Conservation (phyloP, 371 early-diverging fungal species). For the Nematocida homosporus region DNA sequence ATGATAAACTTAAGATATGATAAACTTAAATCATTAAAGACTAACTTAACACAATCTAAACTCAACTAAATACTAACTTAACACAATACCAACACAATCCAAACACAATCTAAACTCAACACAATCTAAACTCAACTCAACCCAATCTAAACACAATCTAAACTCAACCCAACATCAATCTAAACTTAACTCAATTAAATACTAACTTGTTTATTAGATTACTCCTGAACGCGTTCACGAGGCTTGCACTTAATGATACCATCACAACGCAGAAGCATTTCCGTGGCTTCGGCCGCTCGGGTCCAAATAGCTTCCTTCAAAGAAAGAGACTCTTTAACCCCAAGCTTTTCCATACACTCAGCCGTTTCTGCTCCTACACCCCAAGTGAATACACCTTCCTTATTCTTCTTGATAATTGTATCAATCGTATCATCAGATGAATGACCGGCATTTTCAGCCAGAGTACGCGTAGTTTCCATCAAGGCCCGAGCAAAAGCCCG, state of each 20-base stretch:
- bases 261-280: conserved; percentile 96
- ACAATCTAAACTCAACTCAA: too few species aligned
- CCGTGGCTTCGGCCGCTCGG: conserved; percentile 92
- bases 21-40: too few species aligned
- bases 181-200: too few species aligned
- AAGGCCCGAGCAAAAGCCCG: conserved; percentile 89
- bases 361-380: conserved; percentile 74
- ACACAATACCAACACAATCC: too few species aligned
- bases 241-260: conserved; percentile 92
- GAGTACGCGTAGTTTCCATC: conserved; percentile 86
- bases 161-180: too few species aligned
- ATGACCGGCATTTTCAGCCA: conserved; percentile 96
- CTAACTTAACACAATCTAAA: not conserved
- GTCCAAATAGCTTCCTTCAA: conserved; percentile 90
- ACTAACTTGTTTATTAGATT: conserved; percentile 30
- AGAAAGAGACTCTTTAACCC: conserved; percentile 91
- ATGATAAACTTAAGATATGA: too few species aligned
- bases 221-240: conserved; percentile 69
- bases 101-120: too few species aligned
- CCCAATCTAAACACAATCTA: too few species aligned
- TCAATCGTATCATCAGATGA: conserved; percentile 82
- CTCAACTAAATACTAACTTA: too few species aligned
- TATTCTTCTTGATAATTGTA: conserved; percentile 81
- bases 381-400: conserved; percentile 73
- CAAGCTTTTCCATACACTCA: conserved; percentile 77